Base-by-base conservation (phyloP, 192 early-diverging fungal genomes). In the Coemansia erecta region DNA sequence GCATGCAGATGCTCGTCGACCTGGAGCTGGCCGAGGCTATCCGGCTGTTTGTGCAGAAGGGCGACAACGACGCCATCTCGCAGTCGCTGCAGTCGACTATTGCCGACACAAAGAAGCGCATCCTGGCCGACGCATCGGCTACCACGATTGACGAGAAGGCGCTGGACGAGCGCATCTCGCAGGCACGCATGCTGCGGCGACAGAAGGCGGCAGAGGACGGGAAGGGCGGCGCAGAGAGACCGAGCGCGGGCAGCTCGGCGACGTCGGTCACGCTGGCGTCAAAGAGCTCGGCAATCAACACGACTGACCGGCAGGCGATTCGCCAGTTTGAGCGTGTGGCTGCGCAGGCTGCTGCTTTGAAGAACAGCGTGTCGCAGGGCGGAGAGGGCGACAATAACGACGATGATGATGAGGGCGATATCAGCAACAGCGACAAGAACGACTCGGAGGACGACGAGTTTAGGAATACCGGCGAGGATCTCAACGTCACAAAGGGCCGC, bases 11-110 rank as follows among this genome's bases (percentile, higher is more conserved):
- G 56, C 67, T 94, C 33, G 85, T 90, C 8, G 93, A 91, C 48
- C 81, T 88, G 35, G 84, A 90, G 63, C 80, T 94, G 13, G 85
- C 82, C 10, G 86, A 92, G 52, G 89, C 89, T 9, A 84, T 94
- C 3, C 74, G 83, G 5, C 48, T 83, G 46, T 92, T 88, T 79
- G 90, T 94, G 3, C 89, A 91, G 46, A 94, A 94, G 74, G 88
- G 92, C 48, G 93, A 94, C 35, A 85, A 82, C 55, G 90, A 92
- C 31, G 92, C 90, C 4, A 89, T 94, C 48, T 73, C 78, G 61
- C 86, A 90, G 79, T 92, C 77, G 60, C 63, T 81, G 8, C 70
- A 72, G 24, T 19, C 46, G 1, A 61, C 68, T 0, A 58, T 83
- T 8, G 51, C 24, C 37, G 66, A 68, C 39, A 69, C 69, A 8